Evolutionary conservation across 169 alveolate species (phyloP), one percentile per base, ranked within the genome.

Genomic region (Babesia sp.): DNA sequence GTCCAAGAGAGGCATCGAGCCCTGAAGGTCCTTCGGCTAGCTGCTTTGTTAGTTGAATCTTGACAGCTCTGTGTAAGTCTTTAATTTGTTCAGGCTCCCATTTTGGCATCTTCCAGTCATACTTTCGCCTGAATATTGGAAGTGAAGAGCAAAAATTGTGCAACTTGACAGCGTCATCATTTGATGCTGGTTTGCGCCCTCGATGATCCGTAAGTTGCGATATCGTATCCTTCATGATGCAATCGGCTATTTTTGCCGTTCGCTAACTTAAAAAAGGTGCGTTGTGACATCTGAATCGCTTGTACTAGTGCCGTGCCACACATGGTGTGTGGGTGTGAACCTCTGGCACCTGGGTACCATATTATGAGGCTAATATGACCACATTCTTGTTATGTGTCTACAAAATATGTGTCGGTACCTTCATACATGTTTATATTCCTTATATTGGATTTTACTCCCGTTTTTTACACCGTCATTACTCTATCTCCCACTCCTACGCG

Each of bases 71-170:
- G 48, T 81, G 89, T 22, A 81, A 64, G 36, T 33, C 41, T 33
- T 31, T 66, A 14, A 81, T 45, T 20, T 72, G 76, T 9, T 71
- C 78, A 12, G 53, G 37, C 29, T 68, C 59, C 89, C 89, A 81
- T 59, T 50, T 66, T 29, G 79, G 79, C 14, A 63, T 64, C 20
- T 81, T 81, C 89, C 85, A 72, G 68, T 81, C 89, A 39, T 81
- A 81, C 72, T 81, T 81, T n/a, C 72, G 41, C 34, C 89, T 20
- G 37, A 45, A 81, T 7, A 72, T 5, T 5, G 89, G 89, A 24
- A 81, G 36, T 11, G 71, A 61, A 1, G 85, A 54, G 45, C 60
- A 66, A 37, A 71, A 71, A 18, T 55, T 50, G 53, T 81, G 71
- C 16, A 81, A 28, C 33, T 37, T 51, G 39, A 59, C 37, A 9